These are phyloP conservation scores for Alternaria gansuensis DNA, from an alignment of 2,329 filamentous ascomycete genomes.

Conservation along the genomic window DNA sequence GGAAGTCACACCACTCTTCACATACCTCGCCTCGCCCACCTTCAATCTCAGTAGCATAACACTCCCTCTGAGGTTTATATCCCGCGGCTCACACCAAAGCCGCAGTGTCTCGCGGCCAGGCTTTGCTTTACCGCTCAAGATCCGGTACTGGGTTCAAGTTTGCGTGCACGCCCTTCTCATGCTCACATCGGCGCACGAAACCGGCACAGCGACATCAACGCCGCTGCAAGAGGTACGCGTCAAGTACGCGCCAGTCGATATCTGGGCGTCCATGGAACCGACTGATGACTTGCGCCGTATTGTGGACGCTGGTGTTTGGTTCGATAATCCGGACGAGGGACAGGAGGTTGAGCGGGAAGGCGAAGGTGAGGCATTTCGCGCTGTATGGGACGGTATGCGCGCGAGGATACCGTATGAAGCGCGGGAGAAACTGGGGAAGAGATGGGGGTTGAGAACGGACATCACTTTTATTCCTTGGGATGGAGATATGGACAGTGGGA, in stretches of 20 bases:
- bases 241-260: conserved; percentile 47
- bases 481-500: conserved; percentile 40
- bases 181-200: conserved; percentile 20
- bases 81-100: conserved; percentile 32
- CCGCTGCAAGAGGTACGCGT: conserved; percentile 36
- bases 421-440: conserved; percentile 11
- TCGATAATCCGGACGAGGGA: conserved; percentile 30
- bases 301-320: conserved; percentile 42
- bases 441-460: conserved; percentile 26
- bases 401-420: conserved; percentile 24
- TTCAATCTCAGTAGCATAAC: conserved; percentile 44
- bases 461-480: conserved; percentile 44
- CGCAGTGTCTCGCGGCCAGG: conserved; percentile 36
- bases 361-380: conserved; percentile 47
- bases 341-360: conserved; percentile 31
- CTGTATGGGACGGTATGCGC: conserved; percentile 35
- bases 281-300: conserved; percentile 42
- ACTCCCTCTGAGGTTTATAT: conserved; percentile 48
- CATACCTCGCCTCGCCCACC: conserved; percentile 38
- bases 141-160: conserved; percentile 48
- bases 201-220: conserved; percentile 1
- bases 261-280: conserved; percentile 50
- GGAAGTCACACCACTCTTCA: conserved; percentile 49
- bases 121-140: conserved; percentile 40
- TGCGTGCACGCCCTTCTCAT: conserved; percentile 42